Base-by-base conservation (phyloP, 176 grass and related monocot species). In the Ampelocalamus luodianensis region DNA sequence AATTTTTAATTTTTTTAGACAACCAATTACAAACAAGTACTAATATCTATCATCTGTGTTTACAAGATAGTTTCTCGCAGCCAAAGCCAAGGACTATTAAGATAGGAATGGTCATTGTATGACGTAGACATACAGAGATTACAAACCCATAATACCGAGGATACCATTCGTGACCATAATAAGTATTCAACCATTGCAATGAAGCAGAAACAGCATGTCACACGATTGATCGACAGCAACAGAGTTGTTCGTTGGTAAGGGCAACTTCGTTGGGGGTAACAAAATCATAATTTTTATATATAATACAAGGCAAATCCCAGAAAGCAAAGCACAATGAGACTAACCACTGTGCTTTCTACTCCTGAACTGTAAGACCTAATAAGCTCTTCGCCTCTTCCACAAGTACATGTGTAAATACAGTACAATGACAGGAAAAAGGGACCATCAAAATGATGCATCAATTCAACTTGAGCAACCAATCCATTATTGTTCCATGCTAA, bases 331-430 rank as follows among this genome's bases (percentile, higher is more conserved):
- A 77, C 13, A 26, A 37, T 44, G 12, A 67, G 6, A 77, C 37
- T 86, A 82, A 8, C 18, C 56, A 90, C 20, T 72, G 44, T 82
- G 65, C 26, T 83, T 90, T 79, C 79, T 87, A 87, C 68, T 42
- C 59, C 40, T 74, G 80, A 62, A 48, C 40, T 74, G 80, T 68
- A 70, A 67, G n/a, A 34, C 15, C 79, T 76, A 87, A 50, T 20
- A 77, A 77, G 65, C 63, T 42, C 26, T 66, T 66, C 63, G 36
- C 56, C n/a, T 56, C 72, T 86, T 79, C 39, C 43, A 77, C 14
- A 68, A 79, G 43, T 79, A 79, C 74, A 87, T 29, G 76, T 68
- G 49, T 79, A 74, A 73, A 74, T 83, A 87, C 67, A 90, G n/a
- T 49, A 79, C n/a, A 79, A 59, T 15, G 48, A 29, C 9, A 50